Evolutionary conservation across 129 eudicot genomes (phyloP).

Genomic region (Flaveria bidentis): DNA sequence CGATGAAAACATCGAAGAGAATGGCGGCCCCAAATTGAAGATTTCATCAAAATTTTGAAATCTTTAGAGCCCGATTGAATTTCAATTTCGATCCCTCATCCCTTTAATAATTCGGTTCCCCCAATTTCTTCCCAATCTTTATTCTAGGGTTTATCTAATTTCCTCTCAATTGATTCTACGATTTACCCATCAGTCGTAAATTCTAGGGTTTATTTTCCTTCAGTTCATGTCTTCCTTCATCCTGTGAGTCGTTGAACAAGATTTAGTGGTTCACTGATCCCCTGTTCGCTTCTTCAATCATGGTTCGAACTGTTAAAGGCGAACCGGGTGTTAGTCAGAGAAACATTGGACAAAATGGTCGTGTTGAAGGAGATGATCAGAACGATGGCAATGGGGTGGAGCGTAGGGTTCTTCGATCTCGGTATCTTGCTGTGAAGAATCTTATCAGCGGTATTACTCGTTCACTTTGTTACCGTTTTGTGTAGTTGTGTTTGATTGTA

Average conservation of each 20-base stretch:
- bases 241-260: not conserved
- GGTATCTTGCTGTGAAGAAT: constrained; percentile 66
- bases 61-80: constrained; percentile 24
- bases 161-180: not conserved
- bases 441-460: constrained; percentile 43
- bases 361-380: constrained; percentile 29
- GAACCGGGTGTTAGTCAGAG: constrained; percentile 35
- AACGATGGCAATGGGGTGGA: constrained; percentile 27
- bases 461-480: not conserved
- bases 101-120: not conserved
- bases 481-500: not conserved
- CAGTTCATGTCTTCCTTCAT: not conserved
- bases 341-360: constrained; percentile 19
- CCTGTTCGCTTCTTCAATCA: not conserved
- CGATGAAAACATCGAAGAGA: constrained; percentile 10
- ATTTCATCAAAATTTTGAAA: constrained; percentile 23
- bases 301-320: constrained; percentile 37
- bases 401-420: constrained; percentile 70
- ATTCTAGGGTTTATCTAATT: not conserved
- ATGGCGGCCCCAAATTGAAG: constrained; percentile 22
- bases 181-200: not conserved
- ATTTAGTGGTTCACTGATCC: too few relatives aligned
- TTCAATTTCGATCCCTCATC: constrained; percentile 18
- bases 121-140: not conserved
- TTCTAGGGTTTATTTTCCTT: constrained; percentile 27